These are phyloP conservation scores for Astrephomene gubernaculifera DNA, from an alignment of 139 green algal genomes.

Conservation along the genomic window DNA sequence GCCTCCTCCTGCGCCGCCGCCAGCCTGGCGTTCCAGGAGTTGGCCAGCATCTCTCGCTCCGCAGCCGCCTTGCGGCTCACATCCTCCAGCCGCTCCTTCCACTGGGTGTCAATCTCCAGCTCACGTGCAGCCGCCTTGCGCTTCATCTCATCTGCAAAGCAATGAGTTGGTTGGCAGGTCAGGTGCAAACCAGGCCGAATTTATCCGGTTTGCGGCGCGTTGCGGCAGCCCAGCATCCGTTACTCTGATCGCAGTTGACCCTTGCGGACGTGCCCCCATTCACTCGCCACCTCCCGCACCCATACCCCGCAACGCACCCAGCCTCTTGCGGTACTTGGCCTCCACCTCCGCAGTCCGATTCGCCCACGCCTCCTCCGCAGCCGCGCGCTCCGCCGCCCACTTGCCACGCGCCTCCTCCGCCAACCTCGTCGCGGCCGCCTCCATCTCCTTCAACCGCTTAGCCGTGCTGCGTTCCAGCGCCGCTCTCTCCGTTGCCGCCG, in stretches of 20 bases:
- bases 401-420: slow-evolving; percentile 24
- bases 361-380: slow-evolving; percentile 33
- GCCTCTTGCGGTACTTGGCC: slow-evolving; percentile 35
- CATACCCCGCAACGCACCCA: slow-evolving; percentile 11
- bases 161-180: no score
- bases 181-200: no score
- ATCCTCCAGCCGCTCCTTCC: slow-evolving; percentile 45
- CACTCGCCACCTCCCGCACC: not conserved
- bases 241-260: no score
- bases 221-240: no score
- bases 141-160: slow-evolving; percentile 34
- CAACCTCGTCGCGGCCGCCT: slow-evolving; percentile 5
- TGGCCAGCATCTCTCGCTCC: slow-evolving; percentile 40
- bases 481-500: not conserved
- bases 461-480: not conserved
- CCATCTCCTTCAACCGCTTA: slow-evolving; percentile 23
- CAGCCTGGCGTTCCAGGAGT: slow-evolving; percentile 26
- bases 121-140: slow-evolving; percentile 33
- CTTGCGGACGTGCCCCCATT: no score
- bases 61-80: slow-evolving; percentile 16
- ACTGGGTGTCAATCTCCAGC: slow-evolving; percentile 47
- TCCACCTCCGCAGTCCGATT: slow-evolving; percentile 16
- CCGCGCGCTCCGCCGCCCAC: slow-evolving; percentile 41
- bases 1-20: slow-evolving; percentile 39
- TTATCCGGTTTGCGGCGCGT: no score